Base-by-base conservation (phyloP, 2,329 filamentous ascomycete genomes). In the Aspergillus ibericus region DNA sequence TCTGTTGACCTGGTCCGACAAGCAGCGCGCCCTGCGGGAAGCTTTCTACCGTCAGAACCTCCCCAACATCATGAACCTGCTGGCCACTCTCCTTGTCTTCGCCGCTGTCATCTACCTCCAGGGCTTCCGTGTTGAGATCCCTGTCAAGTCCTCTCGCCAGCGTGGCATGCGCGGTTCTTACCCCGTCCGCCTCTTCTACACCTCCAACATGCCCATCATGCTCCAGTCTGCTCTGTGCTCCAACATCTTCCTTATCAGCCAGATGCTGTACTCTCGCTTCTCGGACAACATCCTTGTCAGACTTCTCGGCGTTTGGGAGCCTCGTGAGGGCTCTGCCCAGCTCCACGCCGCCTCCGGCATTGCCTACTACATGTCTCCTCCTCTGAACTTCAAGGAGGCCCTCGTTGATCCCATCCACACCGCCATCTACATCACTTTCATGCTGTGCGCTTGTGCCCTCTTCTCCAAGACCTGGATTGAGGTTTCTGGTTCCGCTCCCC, bases 391-490 rank as follows among this genome's bases (percentile, higher is more conserved):
- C 83, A 96, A 91, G 78, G 95, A 98, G 73, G 95, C 95, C 68
- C 88, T 99, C 53, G 84, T 97, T 64, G 96, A 99, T 80, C 95
- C 95, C 35, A 92, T 99, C 73, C 95, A 99, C 83, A 98, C 95
- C 18, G 88, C 89, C 60, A 85, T 96, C 74, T 99, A 99, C 82
- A 92, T 98, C 67, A 85, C 88, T 67, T 99, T 98, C 84, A 99
- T 99, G 93, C 88, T 99, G 59, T 90, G 92, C 71, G 96, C 96
- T 67, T 99, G 95, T 75, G 93, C 93, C 61, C 88, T 98, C 77
- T 99, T 99, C 86, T 97, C 93, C 80, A 99, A 99, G 91, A 99
- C 96, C 55, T 99, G 95, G 95, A 99, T 99, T 71, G 95, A 99
- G 82, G 95, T 99, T 66, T 98, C 95, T 38, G 96, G 95, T 73